phyloP scores from a whole-genome alignment of 176 grass and related monocot genomes.

The Ensete glaucum region DNA sequence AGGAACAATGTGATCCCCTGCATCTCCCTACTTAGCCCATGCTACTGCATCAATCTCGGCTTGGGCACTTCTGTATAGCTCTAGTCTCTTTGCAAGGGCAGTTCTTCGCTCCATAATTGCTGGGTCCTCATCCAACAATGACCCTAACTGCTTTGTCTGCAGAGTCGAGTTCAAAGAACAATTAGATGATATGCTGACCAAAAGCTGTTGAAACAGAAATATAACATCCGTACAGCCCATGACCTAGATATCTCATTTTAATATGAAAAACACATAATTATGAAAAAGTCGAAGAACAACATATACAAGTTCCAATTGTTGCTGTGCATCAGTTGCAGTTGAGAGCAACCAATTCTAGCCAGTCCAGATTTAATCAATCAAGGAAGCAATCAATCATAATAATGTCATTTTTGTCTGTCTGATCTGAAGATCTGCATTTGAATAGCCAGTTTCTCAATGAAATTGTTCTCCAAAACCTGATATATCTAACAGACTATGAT shows the following conservation, averaged over 20 bases:
- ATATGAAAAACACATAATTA: neutral
- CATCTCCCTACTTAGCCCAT: slow-evolving; percentile 4
- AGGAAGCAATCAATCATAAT: too few relatives aligned
- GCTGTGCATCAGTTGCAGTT: too few relatives aligned
- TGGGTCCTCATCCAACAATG: slow-evolving; percentile 5
- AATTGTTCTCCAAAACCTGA: too few relatives aligned
- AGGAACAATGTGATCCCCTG: neutral
- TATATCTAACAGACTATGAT: too few relatives aligned
- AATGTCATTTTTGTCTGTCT: too few relatives aligned
- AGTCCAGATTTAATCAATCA: too few relatives aligned
- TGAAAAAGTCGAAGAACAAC: too few relatives aligned
- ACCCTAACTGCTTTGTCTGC: slow-evolving; percentile 2
- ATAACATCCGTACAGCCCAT: neutral
- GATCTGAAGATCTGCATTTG: too few relatives aligned
- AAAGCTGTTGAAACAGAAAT: neutral
- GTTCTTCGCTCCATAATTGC: slow-evolving; percentile 9
- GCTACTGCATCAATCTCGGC: slow-evolving; percentile 2
- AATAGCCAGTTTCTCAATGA: too few relatives aligned
- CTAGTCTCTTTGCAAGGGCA: slow-evolving; percentile 3
- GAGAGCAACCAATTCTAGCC: too few relatives aligned
- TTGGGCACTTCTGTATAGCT: slow-evolving; percentile 10
- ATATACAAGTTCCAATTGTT: too few relatives aligned
- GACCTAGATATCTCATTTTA: neutral
- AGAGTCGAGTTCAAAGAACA: neutral
- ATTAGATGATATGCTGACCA: neutral